Conservation (phyloP, 1,284 basidiomycete genomes). For the Ceraceosorus guamensis region DNA sequence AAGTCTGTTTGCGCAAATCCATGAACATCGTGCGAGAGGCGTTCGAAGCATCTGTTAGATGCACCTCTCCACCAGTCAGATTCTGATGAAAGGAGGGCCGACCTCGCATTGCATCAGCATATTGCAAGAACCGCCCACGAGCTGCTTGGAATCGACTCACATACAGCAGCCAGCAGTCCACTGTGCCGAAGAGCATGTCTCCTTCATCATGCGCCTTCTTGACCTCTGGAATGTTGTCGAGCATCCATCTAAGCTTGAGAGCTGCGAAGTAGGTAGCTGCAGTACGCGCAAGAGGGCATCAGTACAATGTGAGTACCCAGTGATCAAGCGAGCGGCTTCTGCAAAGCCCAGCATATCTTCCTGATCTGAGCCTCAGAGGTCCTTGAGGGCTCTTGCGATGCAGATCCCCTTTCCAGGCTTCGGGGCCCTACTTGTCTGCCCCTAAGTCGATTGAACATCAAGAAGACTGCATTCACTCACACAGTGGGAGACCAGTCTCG, state of each 20-base stretch:
- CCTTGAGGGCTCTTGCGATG: too few species aligned
- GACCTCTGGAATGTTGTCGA: conserved; percentile 77
- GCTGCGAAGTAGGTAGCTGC: conserved; percentile 81
- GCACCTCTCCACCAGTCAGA: conserved; percentile 74
- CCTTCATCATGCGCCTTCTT: conserved; percentile 71
- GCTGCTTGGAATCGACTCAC: too few species aligned
- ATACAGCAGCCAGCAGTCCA: conserved; percentile 93
- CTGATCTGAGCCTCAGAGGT: too few species aligned
- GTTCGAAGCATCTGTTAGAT: conserved; percentile 91
- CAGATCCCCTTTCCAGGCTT: too few species aligned
- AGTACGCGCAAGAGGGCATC: not conserved
- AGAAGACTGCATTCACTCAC: conserved; percentile 7
- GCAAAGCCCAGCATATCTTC: too few species aligned
- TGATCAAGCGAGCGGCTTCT: too few species aligned
- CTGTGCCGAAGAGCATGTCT: conserved; percentile 81
- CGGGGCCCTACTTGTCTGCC: too few species aligned
- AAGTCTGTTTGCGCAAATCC: conserved; percentile 71
- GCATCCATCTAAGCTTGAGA: conserved; percentile 93
- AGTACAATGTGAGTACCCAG: not conserved
- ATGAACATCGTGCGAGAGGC: conserved; percentile 91
- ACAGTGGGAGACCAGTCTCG: conserved; percentile 34
- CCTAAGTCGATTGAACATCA: too few species aligned
- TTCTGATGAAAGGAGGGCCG: too few species aligned
- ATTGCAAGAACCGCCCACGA: too few species aligned
- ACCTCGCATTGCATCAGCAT: not conserved